These are phyloP conservation scores for Cyberlindnera xylosilytica DNA, from an alignment of 805 yeast species.

Conservation along the genomic window DNA sequence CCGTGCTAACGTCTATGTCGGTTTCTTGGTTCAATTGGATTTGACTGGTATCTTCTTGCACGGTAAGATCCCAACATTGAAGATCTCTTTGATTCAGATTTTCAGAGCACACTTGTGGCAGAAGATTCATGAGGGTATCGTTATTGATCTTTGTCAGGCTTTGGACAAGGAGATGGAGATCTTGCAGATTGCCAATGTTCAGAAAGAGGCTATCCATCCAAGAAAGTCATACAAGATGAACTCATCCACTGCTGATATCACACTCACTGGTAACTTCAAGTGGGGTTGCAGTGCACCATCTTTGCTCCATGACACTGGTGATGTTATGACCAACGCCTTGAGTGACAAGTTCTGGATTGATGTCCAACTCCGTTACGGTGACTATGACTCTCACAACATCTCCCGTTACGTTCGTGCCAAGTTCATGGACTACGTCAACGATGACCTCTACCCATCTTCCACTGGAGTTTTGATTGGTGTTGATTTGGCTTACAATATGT, in stretches of 20 bases:
- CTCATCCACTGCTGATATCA: constrained; percentile 90
- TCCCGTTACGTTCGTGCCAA: constrained; percentile 92
- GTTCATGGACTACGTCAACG: constrained; percentile 88
- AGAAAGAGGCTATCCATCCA: constrained; percentile 92
- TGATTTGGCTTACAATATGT: constrained; percentile 93
- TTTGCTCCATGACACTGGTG: constrained; percentile 66
- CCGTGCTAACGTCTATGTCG: constrained; percentile 96
- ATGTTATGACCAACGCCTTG: constrained; percentile 51
- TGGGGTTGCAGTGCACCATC: constrained; percentile 89
- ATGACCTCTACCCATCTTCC: constrained; percentile 85
- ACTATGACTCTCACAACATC: constrained; percentile 95
- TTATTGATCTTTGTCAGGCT: constrained; percentile 89
- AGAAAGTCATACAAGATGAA: constrained; percentile 97
- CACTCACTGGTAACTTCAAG: constrained; percentile 65
- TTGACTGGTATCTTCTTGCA: constrained; percentile 95
- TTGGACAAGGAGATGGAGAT: constrained; percentile 83
- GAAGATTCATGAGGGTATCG: constrained; percentile 93
- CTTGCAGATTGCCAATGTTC: constrained; percentile 78
- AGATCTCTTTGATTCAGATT: constrained; percentile 91
- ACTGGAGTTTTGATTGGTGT: constrained; percentile 89
- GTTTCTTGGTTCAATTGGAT: constrained; percentile 93
- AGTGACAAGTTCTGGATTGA: constrained; percentile 87
- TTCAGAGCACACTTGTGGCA: constrained; percentile 99
- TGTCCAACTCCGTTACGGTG: constrained; percentile 93
- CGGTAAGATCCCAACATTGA: constrained; percentile 96